phyloP scores from a whole-genome alignment of 2,329 filamentous ascomycete species.

The Alternaria ventricosa region DNA sequence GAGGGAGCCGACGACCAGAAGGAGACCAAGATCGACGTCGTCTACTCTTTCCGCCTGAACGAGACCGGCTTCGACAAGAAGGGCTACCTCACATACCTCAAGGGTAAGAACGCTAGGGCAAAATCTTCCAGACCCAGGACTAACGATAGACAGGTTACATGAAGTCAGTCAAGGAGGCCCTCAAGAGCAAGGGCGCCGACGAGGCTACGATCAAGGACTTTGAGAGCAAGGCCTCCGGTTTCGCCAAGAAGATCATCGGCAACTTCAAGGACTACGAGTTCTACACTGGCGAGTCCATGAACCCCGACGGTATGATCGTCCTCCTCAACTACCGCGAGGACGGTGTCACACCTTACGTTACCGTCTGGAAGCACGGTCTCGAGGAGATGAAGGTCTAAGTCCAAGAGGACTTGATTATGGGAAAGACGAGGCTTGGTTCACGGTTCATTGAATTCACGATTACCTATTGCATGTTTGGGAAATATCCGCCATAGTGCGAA shows the following conservation, averaged over 20 bases:
- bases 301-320: conserved; percentile 90
- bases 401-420: conserved; percentile 6
- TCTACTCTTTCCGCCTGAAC: conserved; percentile 89
- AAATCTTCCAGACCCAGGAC: not conserved
- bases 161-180: conserved; percentile 85
- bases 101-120: conserved; percentile 65
- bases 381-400: conserved; percentile 86
- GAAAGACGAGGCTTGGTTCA: conserved; percentile 25
- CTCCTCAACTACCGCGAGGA: conserved; percentile 99
- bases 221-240: conserved; percentile 75
- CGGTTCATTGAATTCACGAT: conserved; percentile 44
- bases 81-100: conserved; percentile 80
- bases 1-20: conserved; percentile 74
- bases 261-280: conserved; percentile 98
- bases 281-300: conserved; percentile 89
- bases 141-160: conserved; percentile 72
- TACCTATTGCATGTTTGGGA: conserved; percentile 47
- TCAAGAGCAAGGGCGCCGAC: conserved; percentile 64
- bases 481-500: conserved; percentile 44
- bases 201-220: conserved; percentile 77
- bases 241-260: conserved; percentile 80
- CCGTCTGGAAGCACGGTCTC: conserved; percentile 95
- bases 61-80: conserved; percentile 86
- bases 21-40: conserved; percentile 87
- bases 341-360: conserved; percentile 86